Conservation (phyloP, 495 filamentous ascomycete genomes). For the Barbatosphaeria neglecta region DNA sequence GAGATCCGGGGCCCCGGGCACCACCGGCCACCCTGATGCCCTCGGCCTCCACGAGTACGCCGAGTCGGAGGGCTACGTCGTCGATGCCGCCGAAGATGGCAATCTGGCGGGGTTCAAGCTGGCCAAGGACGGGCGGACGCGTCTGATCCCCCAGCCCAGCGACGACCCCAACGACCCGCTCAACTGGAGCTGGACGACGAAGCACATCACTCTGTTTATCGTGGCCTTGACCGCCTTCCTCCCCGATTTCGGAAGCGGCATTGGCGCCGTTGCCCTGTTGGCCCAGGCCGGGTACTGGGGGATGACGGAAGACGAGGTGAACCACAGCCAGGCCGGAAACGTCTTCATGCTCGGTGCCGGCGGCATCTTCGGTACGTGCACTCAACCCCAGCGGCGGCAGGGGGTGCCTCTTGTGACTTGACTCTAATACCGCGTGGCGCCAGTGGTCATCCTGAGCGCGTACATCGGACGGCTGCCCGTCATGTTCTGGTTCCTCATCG, state of each 20-base stretch:
- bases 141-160: conserved; percentile 50
- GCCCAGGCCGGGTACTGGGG: conserved; percentile 40
- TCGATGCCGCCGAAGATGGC: conserved; percentile 13
- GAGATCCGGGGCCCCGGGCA: neutral
- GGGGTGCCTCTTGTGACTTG: too few relatives aligned
- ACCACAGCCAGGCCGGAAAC: conserved; percentile 45
- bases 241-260: conserved; percentile 45
- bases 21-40: neutral
- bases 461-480: conserved; percentile 51
- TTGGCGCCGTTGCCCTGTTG: conserved; percentile 41
- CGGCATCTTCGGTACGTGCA: conserved; percentile 32
- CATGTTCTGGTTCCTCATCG: conserved; percentile 45
- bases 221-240: conserved; percentile 43
- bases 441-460: conserved; percentile 39
- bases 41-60: conserved; percentile 16
- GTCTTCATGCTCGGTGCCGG: conserved; percentile 47
- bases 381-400: neutral
- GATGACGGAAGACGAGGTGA: conserved; percentile 36
- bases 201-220: conserved; percentile 42
- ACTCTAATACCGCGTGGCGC: too few relatives aligned
- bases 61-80: conserved; percentile 23
- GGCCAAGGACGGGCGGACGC: conserved; percentile 30
- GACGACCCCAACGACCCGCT: conserved; percentile 46
- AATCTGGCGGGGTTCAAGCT: conserved; percentile 19
- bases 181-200: conserved; percentile 44